Percentiles rank a stretch among this genome's conserved stretches.
Evolutionary conservation across 495 filamentous ascomycete species (phyloP).

Genomic region (Filosporella fistucella): DNA sequence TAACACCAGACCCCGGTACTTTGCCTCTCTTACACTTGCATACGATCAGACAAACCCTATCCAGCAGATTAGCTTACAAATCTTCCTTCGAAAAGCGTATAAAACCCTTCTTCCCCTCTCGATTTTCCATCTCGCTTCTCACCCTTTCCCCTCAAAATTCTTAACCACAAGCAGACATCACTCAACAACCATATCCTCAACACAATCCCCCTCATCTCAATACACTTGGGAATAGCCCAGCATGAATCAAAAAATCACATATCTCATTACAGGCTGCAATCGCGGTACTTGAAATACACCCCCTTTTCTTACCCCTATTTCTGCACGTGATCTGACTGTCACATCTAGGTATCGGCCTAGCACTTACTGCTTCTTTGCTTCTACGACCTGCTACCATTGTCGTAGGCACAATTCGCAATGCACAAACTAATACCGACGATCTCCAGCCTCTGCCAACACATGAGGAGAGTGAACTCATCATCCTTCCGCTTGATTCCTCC

Average conservation of each 20-base stretch:
- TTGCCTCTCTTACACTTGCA: too few relatives aligned
- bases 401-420: slow-evolving; percentile 16
- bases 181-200: neutral
- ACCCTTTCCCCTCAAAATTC: slow-evolving; percentile 1
- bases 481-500: too few relatives aligned
- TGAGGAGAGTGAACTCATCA: slow-evolving; percentile 9
- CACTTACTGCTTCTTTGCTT: slow-evolving; percentile 8
- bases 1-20: too few relatives aligned
- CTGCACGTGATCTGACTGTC: neutral
- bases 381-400: slow-evolving; percentile 17
- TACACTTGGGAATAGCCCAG: neutral
- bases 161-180: neutral
- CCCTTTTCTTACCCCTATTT: slow-evolving; percentile 17
- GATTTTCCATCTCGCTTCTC: slow-evolving; percentile 3
- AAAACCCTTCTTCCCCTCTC: too few relatives aligned
- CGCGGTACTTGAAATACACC: slow-evolving; percentile 17
- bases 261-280: slow-evolving; percentile 20
- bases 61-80: too few relatives aligned
- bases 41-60: too few relatives aligned
- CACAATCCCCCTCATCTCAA: neutral
- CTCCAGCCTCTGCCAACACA: slow-evolving; percentile 8
- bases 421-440: neutral
- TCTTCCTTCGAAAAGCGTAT: too few relatives aligned
- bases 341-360: slow-evolving; percentile 19
- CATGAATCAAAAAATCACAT: slow-evolving; percentile 12